These are phyloP conservation scores for Glomus cerebriforme DNA, from an alignment of 192 early-diverging fungal species.

Conservation along the genomic window DNA sequence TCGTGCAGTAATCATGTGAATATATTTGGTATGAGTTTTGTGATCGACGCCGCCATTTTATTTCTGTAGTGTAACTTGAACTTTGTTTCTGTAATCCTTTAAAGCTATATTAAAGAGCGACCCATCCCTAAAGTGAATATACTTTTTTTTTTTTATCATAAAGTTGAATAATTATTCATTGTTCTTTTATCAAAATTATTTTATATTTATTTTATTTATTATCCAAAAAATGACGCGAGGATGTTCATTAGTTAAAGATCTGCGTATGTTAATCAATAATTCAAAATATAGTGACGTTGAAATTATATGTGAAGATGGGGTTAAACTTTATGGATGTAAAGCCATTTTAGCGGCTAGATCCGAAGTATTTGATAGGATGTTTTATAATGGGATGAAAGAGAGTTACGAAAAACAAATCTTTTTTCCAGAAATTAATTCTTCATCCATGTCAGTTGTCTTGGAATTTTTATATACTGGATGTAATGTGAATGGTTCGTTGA, in stretches of 20 bases:
- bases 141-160: too few relatives aligned
- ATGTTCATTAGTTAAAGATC: neutral
- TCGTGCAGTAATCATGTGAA: too few relatives aligned
- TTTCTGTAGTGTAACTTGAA: too few relatives aligned
- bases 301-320: neutral
- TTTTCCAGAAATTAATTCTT: constrained; percentile 4
- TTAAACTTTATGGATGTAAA: neutral
- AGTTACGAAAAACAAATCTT: neutral
- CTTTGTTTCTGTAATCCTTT: too few relatives aligned
- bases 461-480: constrained; percentile 18
- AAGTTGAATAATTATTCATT: too few relatives aligned
- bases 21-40: too few relatives aligned
- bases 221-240: neutral
- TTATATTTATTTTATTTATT: neutral
- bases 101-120: too few relatives aligned
- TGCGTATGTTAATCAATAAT: neutral
- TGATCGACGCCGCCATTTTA: too few relatives aligned
- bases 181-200: too few relatives aligned
- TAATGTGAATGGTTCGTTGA: neutral
- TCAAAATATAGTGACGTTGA: neutral
- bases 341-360: constrained; percentile 9
- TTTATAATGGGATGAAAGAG: constrained; percentile 30
- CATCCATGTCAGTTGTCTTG: neutral
- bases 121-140: too few relatives aligned
- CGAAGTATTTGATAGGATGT: constrained; percentile 5